phyloP scores from a whole-genome alignment of 192 early-diverging fungal genomes.

The Rhizoclosmatium sp. region DNA sequence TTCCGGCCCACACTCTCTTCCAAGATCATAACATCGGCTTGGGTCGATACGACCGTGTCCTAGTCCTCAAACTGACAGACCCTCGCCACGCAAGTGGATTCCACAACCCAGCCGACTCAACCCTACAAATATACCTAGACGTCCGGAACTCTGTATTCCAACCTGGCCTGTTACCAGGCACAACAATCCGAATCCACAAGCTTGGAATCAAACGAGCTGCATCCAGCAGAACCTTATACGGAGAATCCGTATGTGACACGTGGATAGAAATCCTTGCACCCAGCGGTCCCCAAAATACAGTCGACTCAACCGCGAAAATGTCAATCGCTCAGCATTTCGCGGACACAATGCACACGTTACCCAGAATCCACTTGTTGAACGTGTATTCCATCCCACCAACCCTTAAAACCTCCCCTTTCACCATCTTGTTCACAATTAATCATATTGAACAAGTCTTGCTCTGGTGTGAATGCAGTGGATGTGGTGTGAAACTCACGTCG shows the following conservation, averaged over 20 bases:
- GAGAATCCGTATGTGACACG: constrained; percentile 1
- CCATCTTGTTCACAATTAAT: not conserved
- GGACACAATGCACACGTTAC: not conserved
- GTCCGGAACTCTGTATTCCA: not conserved
- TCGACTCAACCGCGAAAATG: not conserved
- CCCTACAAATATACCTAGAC: constrained; percentile 16
- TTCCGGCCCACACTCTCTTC: constrained; percentile 5
- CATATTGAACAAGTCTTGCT: constrained; percentile 6
- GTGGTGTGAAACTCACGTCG: not conserved
- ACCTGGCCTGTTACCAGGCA: constrained; percentile 8
- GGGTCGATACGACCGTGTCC: not conserved
- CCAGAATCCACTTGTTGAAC: not conserved
- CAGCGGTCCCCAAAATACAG: not conserved
- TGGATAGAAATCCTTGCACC: constrained; percentile 4
- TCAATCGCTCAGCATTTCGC: not conserved
- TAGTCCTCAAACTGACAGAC: constrained; percentile 14
- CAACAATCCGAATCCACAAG: not conserved
- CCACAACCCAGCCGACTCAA: not conserved
- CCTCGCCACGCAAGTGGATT: not conserved
- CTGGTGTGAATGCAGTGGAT: constrained; percentile 15
- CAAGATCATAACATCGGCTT: constrained; percentile 1
- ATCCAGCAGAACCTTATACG: constrained; percentile 3
- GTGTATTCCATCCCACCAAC: not conserved
- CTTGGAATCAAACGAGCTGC: constrained; percentile 3
- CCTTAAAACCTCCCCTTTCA: not conserved